Percentiles rank a stretch among this genome's conserved stretches.
Evolutionary conservation across 345 rosid species (phyloP).

Genomic region (Erucastrum elatum): DNA sequence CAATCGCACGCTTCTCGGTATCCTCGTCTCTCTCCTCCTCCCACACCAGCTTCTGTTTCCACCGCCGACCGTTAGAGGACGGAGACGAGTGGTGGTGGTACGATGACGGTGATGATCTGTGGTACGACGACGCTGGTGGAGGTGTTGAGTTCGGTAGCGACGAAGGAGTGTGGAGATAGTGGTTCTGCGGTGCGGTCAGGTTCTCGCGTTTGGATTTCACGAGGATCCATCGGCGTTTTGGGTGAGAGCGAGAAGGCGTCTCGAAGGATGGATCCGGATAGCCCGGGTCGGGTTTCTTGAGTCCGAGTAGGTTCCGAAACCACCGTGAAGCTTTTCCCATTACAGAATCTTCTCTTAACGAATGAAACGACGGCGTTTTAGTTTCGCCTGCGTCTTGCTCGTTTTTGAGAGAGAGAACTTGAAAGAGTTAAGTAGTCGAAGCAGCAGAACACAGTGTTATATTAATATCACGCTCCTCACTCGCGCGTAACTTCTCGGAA

Average conservation of each 20-base stretch:
- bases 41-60: conserved; percentile 18
- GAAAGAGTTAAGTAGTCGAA: conserved; percentile 32
- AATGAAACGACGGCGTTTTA: neutral
- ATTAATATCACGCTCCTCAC: conserved; percentile 1
- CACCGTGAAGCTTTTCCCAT: conserved; percentile 90
- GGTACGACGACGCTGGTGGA: neutral
- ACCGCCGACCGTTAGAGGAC: conserved; percentile 4
- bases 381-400: conserved; percentile 2
- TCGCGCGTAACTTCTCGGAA: conserved; percentile 15
- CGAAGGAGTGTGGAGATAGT: neutral
- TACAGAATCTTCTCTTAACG: neutral
- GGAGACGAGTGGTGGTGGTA: conserved; percentile 2
- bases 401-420: neutral
- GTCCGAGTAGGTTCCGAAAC: conserved; percentile 69
- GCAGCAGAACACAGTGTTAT: conserved; percentile 4
- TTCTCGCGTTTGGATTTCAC: conserved; percentile 66
- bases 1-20: conserved; percentile 59
- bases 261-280: conserved; percentile 16
- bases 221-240: conserved; percentile 83
- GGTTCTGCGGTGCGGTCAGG: conserved; percentile 5
- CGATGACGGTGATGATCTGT: conserved; percentile 19
- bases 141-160: conserved; percentile 3
- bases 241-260: conserved; percentile 27
- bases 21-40: conserved; percentile 33
- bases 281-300: conserved; percentile 53